Evolutionary conservation across 768 basidiomycete genomes (phyloP), one percentile per base, ranked within the genome.

Genomic region (Xerocomellus amylosporus): DNA sequence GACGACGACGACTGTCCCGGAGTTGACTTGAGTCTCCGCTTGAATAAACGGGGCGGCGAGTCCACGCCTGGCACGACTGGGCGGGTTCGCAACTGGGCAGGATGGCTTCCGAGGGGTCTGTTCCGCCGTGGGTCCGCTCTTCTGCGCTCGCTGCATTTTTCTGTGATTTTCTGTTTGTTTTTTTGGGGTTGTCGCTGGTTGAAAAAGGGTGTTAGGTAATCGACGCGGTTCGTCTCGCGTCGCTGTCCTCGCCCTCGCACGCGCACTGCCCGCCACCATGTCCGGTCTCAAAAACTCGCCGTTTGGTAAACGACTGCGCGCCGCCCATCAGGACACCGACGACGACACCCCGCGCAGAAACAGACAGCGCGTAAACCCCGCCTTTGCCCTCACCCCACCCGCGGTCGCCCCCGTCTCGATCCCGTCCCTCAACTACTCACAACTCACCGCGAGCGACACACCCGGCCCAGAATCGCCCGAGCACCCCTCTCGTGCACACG

Each of bases 201-300:
- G 64, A 67, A 67, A 67, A 58, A 19, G 28, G 33, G 40, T 28
- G 56, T 68, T 68, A 68, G 61, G 63, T 68, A 69, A 68, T 63
- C 67, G 65, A 69, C 67, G 67, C 67, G n/a, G 67, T 69, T 30
- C 56, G 65, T 54, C n/a, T 53, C 46, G 53, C 3, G 20, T 37
- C 34, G 36, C 20, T 15, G 3, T 37, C 49, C 15, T 54, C 56
- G 42, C 5, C 5, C 28, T 20, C 17, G n/a, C n/a, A n/a, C n/a
- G n/a, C n/a, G n/a, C n/a, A n/a, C n/a, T n/a, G n/a, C n/a, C n/a
- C n/a, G 15, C 54, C 38, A 41, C 50, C 44, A 89, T 89, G 87
- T 85, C 87, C 54, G 82, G 82, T 51, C 79, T 90, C 73, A 88
- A 87, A 77, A 90, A 90, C 72, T 90, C 89, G 64, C 87, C 86